Evolutionary conservation across 192 early-diverging fungal species (phyloP).

Genomic region (Podila epigama): DNA sequence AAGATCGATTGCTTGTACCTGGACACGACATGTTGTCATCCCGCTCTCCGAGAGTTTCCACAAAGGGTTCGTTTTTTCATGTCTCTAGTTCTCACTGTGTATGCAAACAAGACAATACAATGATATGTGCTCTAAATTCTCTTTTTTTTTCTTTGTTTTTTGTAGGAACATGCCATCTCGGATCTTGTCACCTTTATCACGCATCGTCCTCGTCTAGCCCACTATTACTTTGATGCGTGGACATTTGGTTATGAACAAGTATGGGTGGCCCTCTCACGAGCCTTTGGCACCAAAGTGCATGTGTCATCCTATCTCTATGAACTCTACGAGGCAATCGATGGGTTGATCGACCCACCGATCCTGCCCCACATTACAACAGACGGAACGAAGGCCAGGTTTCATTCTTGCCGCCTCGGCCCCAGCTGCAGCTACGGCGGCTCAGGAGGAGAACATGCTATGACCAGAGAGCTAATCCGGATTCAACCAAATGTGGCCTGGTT

Average conservation of each 20-base stretch:
- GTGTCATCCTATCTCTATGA: constrained; percentile 28
- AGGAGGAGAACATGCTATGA: constrained; percentile 22
- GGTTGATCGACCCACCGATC: constrained; percentile 29
- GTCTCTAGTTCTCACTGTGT: no score
- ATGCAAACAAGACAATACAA: no score
- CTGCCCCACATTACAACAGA: constrained; percentile 23
- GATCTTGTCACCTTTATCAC: constrained; percentile 41
- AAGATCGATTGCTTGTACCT: constrained; percentile 54
- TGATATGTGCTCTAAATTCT: no score
- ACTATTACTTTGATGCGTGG: constrained; percentile 53
- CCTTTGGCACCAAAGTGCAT: constrained; percentile 49
- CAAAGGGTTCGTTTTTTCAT: constrained; percentile 26
- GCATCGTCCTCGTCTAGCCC: constrained; percentile 23
- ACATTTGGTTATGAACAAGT: constrained; percentile 59
- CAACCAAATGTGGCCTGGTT: constrained; percentile 45
- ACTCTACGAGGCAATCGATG: constrained; percentile 36
- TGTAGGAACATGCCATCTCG: constrained; percentile 24
- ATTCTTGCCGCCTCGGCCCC: constrained; percentile 32
- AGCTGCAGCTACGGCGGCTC: constrained; percentile 39
- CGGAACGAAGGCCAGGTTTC: constrained; percentile 24
- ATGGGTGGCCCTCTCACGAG: constrained; percentile 51
- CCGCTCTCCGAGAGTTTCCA: constrained; percentile 40
- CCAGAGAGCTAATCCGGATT: constrained; percentile 34
- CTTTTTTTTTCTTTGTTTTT: no score
- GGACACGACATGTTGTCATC: constrained; percentile 59